These are phyloP conservation scores for Eucalyptus leucophloia DNA, from an alignment of 345 rosid species.

Conservation along the genomic window DNA sequence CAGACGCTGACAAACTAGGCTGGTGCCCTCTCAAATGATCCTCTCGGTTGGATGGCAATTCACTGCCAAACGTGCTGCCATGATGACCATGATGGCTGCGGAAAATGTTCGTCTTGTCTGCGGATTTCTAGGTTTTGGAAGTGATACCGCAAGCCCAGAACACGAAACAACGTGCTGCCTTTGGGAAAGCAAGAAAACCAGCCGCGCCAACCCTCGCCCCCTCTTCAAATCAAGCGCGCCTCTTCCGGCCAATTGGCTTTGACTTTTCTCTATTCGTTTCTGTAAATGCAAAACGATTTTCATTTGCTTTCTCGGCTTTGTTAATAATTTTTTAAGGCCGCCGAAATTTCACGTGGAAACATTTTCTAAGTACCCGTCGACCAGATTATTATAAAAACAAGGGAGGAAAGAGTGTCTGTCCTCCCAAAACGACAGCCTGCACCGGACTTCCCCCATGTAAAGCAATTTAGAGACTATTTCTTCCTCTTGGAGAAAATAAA, in stretches of 20 bases:
- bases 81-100: background rate
- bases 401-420: background rate
- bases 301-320: background rate
- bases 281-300: background rate
- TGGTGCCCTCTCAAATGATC: background rate
- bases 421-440: background rate
- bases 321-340: background rate
- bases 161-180: background rate
- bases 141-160: background rate
- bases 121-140: background rate
- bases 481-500: no score
- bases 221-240: background rate
- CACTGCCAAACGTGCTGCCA: background rate
- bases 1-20: background rate
- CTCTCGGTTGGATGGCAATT: background rate
- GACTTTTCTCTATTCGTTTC: background rate
- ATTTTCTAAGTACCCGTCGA: background rate
- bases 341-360: background rate
- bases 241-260: background rate
- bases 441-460: no score
- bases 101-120: background rate
- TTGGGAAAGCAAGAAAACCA: background rate
- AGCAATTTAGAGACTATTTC: no score
- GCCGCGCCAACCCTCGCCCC: background rate
- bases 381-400: background rate